Percentiles rank a stretch among this genome's conserved stretches.
Evolutionary conservation across 305 asterid genomes (phyloP).

Genomic region (Nicotiana rustica): DNA sequence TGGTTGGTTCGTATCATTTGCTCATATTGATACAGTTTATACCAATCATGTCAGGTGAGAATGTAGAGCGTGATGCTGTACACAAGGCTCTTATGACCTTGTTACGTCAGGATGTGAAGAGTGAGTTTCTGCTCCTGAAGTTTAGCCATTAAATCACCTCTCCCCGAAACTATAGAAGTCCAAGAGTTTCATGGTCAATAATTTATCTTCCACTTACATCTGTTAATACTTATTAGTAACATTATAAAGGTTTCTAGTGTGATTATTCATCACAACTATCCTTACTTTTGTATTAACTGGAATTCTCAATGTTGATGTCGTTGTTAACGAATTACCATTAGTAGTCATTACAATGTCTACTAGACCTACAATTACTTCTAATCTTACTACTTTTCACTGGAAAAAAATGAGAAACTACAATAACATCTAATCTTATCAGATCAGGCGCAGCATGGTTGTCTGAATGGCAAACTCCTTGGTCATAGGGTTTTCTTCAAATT

Average conservation of each 20-base stretch:
- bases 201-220: conserved; percentile 19
- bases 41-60: conserved; percentile 65
- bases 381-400: too few species aligned
- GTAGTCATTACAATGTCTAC: too few species aligned
- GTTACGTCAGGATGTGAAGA: conserved; percentile 90
- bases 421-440: too few species aligned
- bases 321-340: neutral
- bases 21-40: neutral
- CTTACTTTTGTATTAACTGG: neutral
- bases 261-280: neutral
- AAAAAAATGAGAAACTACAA: too few species aligned
- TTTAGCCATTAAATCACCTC: conserved; percentile 16
- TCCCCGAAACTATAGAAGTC: conserved; percentile 6
- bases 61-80: conserved; percentile 96
- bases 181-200: neutral
- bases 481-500: neutral
- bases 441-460: neutral
- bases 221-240: neutral
- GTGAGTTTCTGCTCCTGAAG: conserved; percentile 51
- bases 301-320: neutral
- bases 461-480: neutral
- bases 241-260: neutral
- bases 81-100: conserved; percentile 85
- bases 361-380: neutral
- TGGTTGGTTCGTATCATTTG: conserved; percentile 33